A percentile compares a stretch with the other conserved stretches of the same genome.
phyloP scores from a whole-genome alignment of 2,329 filamentous ascomycete genomes.

The Epichloe elymi region DNA sequence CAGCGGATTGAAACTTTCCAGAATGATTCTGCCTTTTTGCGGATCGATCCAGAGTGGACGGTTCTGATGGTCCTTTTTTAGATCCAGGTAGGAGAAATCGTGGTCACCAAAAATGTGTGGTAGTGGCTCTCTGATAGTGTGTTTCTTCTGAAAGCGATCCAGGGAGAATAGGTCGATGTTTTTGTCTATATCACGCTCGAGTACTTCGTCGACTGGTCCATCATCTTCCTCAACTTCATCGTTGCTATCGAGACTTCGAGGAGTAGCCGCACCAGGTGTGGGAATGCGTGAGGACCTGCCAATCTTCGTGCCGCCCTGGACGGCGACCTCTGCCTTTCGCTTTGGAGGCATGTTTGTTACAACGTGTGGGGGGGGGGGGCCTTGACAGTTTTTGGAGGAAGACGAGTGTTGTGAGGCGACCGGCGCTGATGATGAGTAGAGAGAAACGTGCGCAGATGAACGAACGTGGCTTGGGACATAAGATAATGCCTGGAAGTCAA shows the following conservation, averaged over 20 bases:
- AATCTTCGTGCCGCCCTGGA: conserved; percentile 37
- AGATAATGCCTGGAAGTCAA: background rate
- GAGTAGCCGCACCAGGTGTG: conserved; percentile 47
- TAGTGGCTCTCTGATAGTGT: conserved; percentile 29
- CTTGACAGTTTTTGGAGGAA: conserved; percentile 4
- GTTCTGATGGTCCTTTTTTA: conserved; percentile 82
- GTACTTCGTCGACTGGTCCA: conserved; percentile 35
- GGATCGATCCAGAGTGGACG: conserved; percentile 92
- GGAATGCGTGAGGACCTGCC: conserved; percentile 44
- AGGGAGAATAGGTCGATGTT: conserved; percentile 48
- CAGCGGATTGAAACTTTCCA: conserved; percentile 86
- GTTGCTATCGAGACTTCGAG: conserved; percentile 42
- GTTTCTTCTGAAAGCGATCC: conserved; percentile 35
- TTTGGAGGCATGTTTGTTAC: conserved; percentile 48
- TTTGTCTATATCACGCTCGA: conserved; percentile 41
- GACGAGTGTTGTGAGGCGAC: background rate
- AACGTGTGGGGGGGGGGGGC: conserved; percentile 10
- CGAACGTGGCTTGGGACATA: background rate
- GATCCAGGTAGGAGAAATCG: conserved; percentile 69
- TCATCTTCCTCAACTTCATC: conserved; percentile 38
- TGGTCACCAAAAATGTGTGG: conserved; percentile 33
- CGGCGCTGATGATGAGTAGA: background rate
- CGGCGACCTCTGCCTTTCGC: conserved; percentile 47
- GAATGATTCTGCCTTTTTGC: conserved; percentile 69
- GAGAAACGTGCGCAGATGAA: background rate